phyloP scores from a whole-genome alignment of 2,329 filamentous ascomycete genomes.

The Clonostachys sp. region DNA sequence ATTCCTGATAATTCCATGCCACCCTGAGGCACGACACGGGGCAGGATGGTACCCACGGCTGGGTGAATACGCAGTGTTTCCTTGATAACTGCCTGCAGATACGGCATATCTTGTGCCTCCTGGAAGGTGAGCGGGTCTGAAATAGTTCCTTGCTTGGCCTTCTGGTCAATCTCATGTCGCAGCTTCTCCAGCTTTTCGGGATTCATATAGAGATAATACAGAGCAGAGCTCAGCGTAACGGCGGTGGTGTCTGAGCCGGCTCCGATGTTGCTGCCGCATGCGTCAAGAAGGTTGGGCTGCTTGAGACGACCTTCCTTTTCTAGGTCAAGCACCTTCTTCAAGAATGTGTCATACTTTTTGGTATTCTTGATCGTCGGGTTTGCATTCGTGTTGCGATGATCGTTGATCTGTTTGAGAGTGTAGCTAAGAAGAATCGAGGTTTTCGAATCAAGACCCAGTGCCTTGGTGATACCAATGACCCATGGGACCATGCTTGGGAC shows the following conservation, averaged over 20 bases:
- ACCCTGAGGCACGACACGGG: background rate
- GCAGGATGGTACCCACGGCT: background rate
- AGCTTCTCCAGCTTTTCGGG: background rate
- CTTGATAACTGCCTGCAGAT: background rate
- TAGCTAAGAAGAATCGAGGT: slow-evolving; percentile 15
- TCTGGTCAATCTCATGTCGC: background rate
- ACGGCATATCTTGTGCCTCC: background rate
- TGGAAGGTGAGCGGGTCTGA: background rate
- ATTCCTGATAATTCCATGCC: background rate
- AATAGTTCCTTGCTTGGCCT: background rate
- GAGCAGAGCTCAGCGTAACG: background rate
- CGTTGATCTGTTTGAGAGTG: slow-evolving; percentile 1
- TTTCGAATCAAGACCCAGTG: background rate
- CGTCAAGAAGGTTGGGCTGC: slow-evolving; percentile 20
- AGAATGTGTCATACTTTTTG: slow-evolving; percentile 2
- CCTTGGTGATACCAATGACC: too few relatives aligned
- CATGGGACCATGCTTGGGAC: too few relatives aligned
- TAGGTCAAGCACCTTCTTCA: slow-evolving; percentile 18
- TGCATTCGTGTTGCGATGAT: too few relatives aligned
- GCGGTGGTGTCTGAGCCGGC: background rate
- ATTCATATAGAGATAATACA: background rate
- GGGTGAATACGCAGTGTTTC: background rate
- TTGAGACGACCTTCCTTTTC: slow-evolving; percentile 33
- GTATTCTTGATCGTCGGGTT: background rate
- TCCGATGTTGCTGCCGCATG: slow-evolving; percentile 7